These are phyloP conservation scores for Yueomyces sinensis DNA, from an alignment of 805 yeast genomes.

Conservation along the genomic window DNA sequence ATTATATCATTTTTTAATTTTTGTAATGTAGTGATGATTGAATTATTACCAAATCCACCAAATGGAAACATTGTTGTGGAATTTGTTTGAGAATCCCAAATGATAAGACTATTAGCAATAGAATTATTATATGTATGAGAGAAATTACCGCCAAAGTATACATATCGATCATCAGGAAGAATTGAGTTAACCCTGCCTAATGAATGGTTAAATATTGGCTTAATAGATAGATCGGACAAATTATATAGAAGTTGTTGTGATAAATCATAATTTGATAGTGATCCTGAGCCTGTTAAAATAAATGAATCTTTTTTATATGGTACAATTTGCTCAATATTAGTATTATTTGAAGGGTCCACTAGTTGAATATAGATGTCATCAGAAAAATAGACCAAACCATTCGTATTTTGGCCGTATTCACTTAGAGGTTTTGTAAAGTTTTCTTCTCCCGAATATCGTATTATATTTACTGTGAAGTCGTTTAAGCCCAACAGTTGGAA, in stretches of 20 bases:
- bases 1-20: slow-evolving; percentile 36
- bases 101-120: slow-evolving; percentile 33
- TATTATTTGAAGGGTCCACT: slow-evolving; percentile 5
- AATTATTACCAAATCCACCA: slow-evolving; percentile 55
- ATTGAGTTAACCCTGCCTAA: slow-evolving; percentile 29
- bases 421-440: slow-evolving; percentile 15
- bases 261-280: slow-evolving; percentile 12
- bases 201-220: slow-evolving; percentile 14
- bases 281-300: slow-evolving; percentile 24
- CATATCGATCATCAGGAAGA: slow-evolving; percentile 35
- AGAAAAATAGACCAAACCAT: slow-evolving; percentile 15
- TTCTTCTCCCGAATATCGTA: slow-evolving; percentile 18
- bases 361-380: slow-evolving; percentile 15
- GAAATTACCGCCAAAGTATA: slow-evolving; percentile 77
- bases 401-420: slow-evolving; percentile 3
- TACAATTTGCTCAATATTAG: slow-evolving; percentile 12
- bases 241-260: slow-evolving; percentile 25
- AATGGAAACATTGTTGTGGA: slow-evolving; percentile 44
- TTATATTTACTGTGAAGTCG: background rate
- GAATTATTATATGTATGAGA: slow-evolving; percentile 31
- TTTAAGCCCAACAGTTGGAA: slow-evolving; percentile 13
- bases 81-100: slow-evolving; percentile 40
- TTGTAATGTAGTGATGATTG: slow-evolving; percentile 50
- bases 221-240: slow-evolving; percentile 15
- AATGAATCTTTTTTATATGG: slow-evolving; percentile 23